phyloP scores from a whole-genome alignment of 305 asterid species.

The Ruellia speciosa region DNA sequence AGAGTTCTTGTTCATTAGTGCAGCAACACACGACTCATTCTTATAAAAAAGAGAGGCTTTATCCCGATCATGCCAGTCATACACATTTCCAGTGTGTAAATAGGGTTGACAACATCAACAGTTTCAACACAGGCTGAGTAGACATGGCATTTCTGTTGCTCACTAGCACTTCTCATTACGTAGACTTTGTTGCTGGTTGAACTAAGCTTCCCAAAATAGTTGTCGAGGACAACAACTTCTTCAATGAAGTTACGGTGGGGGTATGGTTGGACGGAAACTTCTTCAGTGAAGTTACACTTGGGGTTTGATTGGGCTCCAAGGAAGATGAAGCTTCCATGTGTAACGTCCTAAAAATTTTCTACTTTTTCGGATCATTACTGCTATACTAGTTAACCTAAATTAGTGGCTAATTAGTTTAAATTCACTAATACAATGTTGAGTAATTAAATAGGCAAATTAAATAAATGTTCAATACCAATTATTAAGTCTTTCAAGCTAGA shows the following conservation, averaged over 20 bases:
- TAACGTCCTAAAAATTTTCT: too few relatives aligned
- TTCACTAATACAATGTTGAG: too few relatives aligned
- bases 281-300: constrained; percentile 52
- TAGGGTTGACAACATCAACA: constrained; percentile 22
- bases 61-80: constrained; percentile 56
- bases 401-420: too few relatives aligned
- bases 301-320: constrained; percentile 61
- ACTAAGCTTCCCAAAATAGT: constrained; percentile 44
- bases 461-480: too few relatives aligned
- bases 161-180: constrained; percentile 38
- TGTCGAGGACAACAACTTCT: constrained; percentile 22
- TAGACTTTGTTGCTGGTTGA: constrained; percentile 45
- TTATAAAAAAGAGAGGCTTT: constrained; percentile 48
- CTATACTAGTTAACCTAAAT: too few relatives aligned
- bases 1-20: constrained; percentile 38
- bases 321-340: constrained; percentile 64
- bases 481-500: too few relatives aligned
- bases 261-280: too few relatives aligned
- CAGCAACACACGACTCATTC: constrained; percentile 32
- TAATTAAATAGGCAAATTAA: too few relatives aligned
- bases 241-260: constrained; percentile 63
- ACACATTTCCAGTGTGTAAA: constrained; percentile 54
- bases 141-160: constrained; percentile 50
- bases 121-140: constrained; percentile 44
- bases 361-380: too few relatives aligned